Conservation (phyloP, 805 yeast genomes). For the Kodamaea laetipori region DNA sequence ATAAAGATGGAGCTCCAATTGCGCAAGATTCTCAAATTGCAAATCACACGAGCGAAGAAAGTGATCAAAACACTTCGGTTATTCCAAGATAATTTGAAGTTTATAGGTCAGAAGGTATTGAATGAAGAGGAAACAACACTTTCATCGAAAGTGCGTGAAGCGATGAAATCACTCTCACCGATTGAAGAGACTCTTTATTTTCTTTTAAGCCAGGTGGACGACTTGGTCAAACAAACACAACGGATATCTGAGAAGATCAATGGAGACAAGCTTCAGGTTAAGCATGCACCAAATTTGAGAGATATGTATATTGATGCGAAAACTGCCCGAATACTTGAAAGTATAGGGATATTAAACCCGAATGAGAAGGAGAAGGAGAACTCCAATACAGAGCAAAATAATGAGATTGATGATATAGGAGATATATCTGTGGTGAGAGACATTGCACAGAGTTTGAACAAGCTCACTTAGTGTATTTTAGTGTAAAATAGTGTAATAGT, state of each 20-base stretch:
- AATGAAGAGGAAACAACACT: conserved; percentile 17
- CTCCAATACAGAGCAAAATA: background rate
- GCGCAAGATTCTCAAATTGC: conserved; percentile 42
- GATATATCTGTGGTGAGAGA: conserved; percentile 11
- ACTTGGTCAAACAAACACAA: conserved; percentile 33
- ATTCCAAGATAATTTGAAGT: conserved; percentile 32
- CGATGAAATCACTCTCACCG: conserved; percentile 43
- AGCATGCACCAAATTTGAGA: conserved; percentile 29
- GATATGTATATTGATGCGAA: conserved; percentile 45
- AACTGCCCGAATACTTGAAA: conserved; percentile 33
- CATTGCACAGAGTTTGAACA: conserved; percentile 6
- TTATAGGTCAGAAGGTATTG: conserved; percentile 23
- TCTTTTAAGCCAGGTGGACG: conserved; percentile 45
- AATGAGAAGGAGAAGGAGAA: background rate
- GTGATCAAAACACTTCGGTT: conserved; percentile 34
- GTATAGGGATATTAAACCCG: conserved; percentile 13
- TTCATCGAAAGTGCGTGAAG: conserved; percentile 24
- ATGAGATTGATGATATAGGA: background rate
- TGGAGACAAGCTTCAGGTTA: conserved; percentile 25
- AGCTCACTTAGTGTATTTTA: conserved; percentile 2
- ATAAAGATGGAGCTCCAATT: conserved; percentile 47
- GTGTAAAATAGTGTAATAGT: conserved; percentile 3
- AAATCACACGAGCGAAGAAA: conserved; percentile 39
- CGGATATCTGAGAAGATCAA: conserved; percentile 28
- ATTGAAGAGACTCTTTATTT: conserved; percentile 50